A percentile compares a stretch with the other conserved stretches of the same genome.
Evolutionary conservation across 805 yeast genomes (phyloP).

Genomic region (Millerago galiae): DNA sequence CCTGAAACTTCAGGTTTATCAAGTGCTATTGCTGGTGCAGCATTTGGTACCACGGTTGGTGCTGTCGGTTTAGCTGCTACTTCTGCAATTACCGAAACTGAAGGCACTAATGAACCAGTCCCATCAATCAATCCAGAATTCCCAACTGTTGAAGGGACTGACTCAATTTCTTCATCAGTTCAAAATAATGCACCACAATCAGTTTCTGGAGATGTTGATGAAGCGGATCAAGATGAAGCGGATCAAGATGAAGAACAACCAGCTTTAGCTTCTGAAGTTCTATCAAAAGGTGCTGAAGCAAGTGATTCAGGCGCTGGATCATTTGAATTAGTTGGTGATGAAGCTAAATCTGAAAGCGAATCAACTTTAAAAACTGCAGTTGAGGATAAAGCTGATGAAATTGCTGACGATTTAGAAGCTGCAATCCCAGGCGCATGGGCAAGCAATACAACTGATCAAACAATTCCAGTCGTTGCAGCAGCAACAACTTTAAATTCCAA

Average conservation of each 20-base stretch:
- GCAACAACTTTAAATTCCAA: constrained; percentile 5
- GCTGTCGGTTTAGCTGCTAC: constrained; percentile 13
- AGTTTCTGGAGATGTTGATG: constrained; percentile 55
- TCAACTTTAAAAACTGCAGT: constrained; percentile 6
- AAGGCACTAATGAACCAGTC: constrained; percentile 24
- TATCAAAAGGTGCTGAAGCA: constrained; percentile 21
- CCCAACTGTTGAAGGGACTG: constrained; percentile 42
- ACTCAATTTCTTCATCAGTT: constrained; percentile 82
- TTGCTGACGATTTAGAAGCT: constrained; percentile 20
- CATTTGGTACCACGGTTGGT: constrained; percentile 10
- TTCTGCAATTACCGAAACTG: constrained; percentile 22
- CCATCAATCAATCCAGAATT: constrained; percentile 23
- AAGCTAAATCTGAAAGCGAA: constrained; percentile 15
- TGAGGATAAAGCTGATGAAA: neutral
- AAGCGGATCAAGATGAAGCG: constrained; percentile 17
- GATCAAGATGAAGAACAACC: constrained; percentile 14
- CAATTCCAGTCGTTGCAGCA: constrained; percentile 15
- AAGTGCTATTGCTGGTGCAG: constrained; percentile 9
- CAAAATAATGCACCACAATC: constrained; percentile 89
- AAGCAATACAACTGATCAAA: neutral
- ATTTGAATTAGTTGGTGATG: constrained; percentile 21
- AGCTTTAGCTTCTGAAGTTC: constrained; percentile 27
- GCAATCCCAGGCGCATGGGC: constrained; percentile 27
- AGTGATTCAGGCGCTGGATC: constrained; percentile 19
- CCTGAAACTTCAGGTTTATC: constrained; percentile 16